phyloP scores from a whole-genome alignment of 768 basidiomycete genomes.

The Boletus speciosus region DNA sequence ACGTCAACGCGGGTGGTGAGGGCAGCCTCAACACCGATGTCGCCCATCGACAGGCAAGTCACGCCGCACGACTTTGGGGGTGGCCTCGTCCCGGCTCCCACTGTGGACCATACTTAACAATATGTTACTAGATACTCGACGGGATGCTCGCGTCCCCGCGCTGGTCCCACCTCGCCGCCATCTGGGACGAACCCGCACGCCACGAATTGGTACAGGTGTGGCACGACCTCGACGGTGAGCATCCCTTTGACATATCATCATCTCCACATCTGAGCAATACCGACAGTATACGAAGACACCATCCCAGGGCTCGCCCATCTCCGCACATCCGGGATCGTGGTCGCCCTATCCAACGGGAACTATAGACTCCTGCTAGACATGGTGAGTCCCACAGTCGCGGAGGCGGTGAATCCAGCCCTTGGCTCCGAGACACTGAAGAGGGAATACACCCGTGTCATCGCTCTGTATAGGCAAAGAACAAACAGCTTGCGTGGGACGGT shows the following conservation, averaged over 20 bases:
- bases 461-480: conserved; percentile 50
- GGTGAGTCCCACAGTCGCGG: conserved; percentile 31
- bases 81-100: no score
- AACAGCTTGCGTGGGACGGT: conserved; percentile 60
- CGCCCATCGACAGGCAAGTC: conserved; percentile 36
- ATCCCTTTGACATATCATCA: background rate
- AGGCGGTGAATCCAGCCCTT: no score
- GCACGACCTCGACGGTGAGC: conserved; percentile 56
- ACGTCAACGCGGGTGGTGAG: conserved; percentile 42
- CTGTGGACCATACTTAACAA: no score
- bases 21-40: conserved; percentile 52
- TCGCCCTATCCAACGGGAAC: conserved; percentile 62
- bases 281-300: conserved; percentile 56
- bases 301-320: conserved; percentile 46
- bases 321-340: conserved; percentile 49
- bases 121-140: conserved; percentile 48
- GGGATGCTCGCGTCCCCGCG: conserved; percentile 44
- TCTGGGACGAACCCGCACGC: conserved; percentile 45
- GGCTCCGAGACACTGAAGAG: no score
- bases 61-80: no score
- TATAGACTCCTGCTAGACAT: conserved; percentile 58
- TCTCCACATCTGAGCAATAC: conserved; percentile 29
- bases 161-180: conserved; percentile 47
- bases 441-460: no score
- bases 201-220: conserved; percentile 47